Base-by-base conservation (phyloP, 1,139 yeast genomes). In the Hansenula lynferdii region DNA sequence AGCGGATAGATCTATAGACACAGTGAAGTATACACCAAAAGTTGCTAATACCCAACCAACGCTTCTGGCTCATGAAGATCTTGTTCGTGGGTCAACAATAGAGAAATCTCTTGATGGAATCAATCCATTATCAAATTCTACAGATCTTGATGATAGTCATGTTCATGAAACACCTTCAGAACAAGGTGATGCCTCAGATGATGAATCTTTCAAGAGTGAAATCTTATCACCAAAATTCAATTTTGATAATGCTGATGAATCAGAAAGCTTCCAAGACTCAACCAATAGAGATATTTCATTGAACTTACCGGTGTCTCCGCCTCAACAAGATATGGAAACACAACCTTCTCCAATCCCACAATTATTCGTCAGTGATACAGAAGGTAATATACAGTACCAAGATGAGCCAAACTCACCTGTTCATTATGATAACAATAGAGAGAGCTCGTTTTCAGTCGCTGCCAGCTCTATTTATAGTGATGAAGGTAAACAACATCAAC, bases 131-230 rank as follows among this genome's bases (percentile, higher is more conserved):
- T 30, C 34, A 15, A 34, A 31, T 21, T 28, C 30, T 2, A 39
- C 39, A 11, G 27, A 27, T 6, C 28, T 28, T 10, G 31, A 14
- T 11, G 21, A 17, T 18, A 15, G 15, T 18, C n/a, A 10, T n/a
- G 6, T 25, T n/a, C 17, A 17, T 10, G 35, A 18, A 14, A 25
- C 31, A 12, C 27, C 32, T 9, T 26, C 32, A 8, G 25, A 30
- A 5, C 19, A 10, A 12, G 36, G 14, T 15, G 35, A 34, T 21
- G n/a, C 26, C 2, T 35, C 41, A 5, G 50, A 45, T 32, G 38
- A 27, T 18, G 47, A 44, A 18, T 48, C 53, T 1, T 38, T 48
- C 38, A 36, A 41, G 22, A 47, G 51, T 39, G 44, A 42, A 10
- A 39, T 50, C 9, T 33, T 50, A 6, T 42, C 53, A 8, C 44